Base-by-base conservation (phyloP, 73 alveolate genomes). In the Halteria grandinella region DNA sequence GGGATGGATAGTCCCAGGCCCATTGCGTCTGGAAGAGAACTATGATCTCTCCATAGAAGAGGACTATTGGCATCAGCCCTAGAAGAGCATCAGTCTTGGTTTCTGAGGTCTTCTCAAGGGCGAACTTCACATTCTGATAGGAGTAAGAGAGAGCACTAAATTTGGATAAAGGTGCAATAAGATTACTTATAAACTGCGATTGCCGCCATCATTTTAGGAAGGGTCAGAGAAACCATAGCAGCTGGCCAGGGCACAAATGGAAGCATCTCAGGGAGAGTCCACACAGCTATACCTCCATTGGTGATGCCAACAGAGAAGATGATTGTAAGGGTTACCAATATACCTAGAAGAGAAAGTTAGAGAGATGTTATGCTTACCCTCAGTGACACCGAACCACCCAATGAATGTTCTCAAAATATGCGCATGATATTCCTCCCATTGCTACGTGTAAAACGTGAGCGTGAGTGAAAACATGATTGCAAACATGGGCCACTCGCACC, bases 361-460 rank as follows among this genome's bases (percentile, higher is more conserved):
- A 39, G 43, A 6, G 5, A 5, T 11, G 28, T 10, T 3, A 15
- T 7, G 17, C 39, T 47, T 71, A 31, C 89, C 89, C 63, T 84
- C 93, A 12, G 93, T 84, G 2, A 84, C 93, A 33, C 93, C 93
- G 55, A 60, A 55, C 57, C 40, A 49, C 47, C 85, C 85, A 8
- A 84, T 77, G 11, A 64, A 81, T 20, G 94, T 85, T 69, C 89
- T 62, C 18, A 62, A 28, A 32, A 50, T 28, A 70, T 82, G 90
- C 48, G 92, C 79, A 43, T 89, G 89, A 79, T 89, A 85, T 63
- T 92, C 95, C 62, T 79, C 96, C 93, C 94, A 85, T 55, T 78
- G 49, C 20, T 74, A 34, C 17, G 64, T 33, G 75, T 39, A 78
- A 39, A 78, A 78, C 0, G 89, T 74, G 28, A 53, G 24, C 60